Conservation (phyloP, 768 basidiomycete genomes). For the Chalciporus sphaerocephalus region DNA sequence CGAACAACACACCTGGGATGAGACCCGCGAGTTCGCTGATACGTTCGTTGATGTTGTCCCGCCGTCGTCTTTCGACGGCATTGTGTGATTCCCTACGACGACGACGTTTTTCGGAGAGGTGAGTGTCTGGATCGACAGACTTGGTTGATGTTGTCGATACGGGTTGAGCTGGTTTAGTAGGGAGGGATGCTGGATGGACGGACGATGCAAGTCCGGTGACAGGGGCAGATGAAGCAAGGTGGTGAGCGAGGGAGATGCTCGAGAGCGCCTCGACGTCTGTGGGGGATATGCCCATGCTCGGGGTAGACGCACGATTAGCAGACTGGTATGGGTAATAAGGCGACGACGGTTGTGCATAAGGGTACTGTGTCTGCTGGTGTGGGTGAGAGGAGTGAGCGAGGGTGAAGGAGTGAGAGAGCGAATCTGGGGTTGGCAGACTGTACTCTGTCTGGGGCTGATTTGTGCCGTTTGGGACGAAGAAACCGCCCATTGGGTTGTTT, state of each 20-base stretch:
- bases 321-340: constrained; percentile 26
- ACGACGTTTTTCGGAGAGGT: constrained; percentile 75
- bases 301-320: constrained; percentile 11
- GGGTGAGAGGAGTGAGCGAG: constrained; percentile 30
- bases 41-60: constrained; percentile 96
- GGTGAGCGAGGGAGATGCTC: constrained; percentile 19
- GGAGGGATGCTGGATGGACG: constrained; percentile 5
- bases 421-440: constrained; percentile 43
- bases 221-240: constrained; percentile 20
- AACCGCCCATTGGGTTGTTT: constrained; percentile 28
- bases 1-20: constrained; percentile 82
- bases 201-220: background rate
- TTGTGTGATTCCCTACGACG: constrained; percentile 85
- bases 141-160: constrained; percentile 6
- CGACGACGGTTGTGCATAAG: constrained; percentile 30
- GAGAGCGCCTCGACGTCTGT: constrained; percentile 24
- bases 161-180: constrained; percentile 13
- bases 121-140: constrained; percentile 28
- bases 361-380: constrained; percentile 22
- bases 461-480: constrained; percentile 27
- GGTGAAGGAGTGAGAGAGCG: constrained; percentile 28
- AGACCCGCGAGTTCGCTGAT: constrained; percentile 86
- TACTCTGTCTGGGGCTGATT: constrained; percentile 33
- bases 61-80: constrained; percentile 79
- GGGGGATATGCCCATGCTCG: constrained; percentile 26